These are phyloP conservation scores for Pythium biforme DNA, from an alignment of 352 stramenopile species.

Conservation along the genomic window DNA sequence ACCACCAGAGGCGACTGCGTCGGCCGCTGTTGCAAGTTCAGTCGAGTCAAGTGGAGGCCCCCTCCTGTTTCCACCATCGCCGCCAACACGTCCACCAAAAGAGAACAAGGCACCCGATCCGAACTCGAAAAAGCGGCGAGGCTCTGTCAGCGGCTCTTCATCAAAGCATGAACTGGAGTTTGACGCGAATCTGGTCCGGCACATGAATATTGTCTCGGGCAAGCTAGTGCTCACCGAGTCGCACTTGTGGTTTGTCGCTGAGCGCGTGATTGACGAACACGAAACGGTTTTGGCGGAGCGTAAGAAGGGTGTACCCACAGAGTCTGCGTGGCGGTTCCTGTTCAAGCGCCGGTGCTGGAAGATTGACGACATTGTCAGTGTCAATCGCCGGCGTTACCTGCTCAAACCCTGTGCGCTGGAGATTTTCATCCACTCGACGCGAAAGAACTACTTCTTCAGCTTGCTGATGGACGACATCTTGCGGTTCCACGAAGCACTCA, in stretches of 20 bases:
- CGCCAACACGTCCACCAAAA: slow-evolving; percentile 4
- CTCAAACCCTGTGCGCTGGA: slow-evolving; percentile 79
- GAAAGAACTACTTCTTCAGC: slow-evolving; percentile 89
- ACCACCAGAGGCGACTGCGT: background rate
- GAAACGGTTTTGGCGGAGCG: slow-evolving; percentile 57
- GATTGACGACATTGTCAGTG: slow-evolving; percentile 66
- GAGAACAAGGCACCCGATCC: background rate
- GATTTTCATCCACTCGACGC: slow-evolving; percentile 77
- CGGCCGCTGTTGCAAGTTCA: background rate
- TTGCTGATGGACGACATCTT: slow-evolving; percentile 49
- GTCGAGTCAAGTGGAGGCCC: background rate
- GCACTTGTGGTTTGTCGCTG: slow-evolving; percentile 59
- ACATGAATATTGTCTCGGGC: slow-evolving; percentile 76
- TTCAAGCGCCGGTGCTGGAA: slow-evolving; percentile 71
- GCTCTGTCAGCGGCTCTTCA: slow-evolving; percentile 5
- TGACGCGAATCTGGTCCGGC: slow-evolving; percentile 63
- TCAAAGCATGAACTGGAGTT: slow-evolving; percentile 38
- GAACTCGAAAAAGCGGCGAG: slow-evolving; percentile 3
- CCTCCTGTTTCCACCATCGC: slow-evolving; percentile 27
- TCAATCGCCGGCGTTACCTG: slow-evolving; percentile 79
- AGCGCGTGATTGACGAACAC: slow-evolving; percentile 75
- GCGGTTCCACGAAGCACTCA: slow-evolving; percentile 67
- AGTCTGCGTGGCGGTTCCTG: slow-evolving; percentile 59
- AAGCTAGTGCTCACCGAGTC: slow-evolving; percentile 53
- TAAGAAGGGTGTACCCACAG: slow-evolving; percentile 37